phyloP scores from a whole-genome alignment of 1,284 basidiomycete species.

The Ustilago tritici region DNA sequence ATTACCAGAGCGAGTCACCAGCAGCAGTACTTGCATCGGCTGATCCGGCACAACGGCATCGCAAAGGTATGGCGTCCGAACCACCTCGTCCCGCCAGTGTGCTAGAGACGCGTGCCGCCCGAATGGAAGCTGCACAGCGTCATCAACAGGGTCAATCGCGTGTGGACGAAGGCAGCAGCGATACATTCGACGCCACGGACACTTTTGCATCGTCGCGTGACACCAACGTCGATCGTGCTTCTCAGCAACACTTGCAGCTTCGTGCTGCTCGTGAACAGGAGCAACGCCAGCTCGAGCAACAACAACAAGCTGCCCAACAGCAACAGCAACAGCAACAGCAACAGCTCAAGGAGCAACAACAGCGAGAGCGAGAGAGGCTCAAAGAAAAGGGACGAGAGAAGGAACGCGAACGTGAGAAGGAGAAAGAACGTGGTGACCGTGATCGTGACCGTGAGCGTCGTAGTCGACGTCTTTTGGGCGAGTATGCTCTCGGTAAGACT shows the following conservation, averaged over 20 bases:
- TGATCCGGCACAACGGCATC: constrained; percentile 33
- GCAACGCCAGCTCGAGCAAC: constrained; percentile 19
- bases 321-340: constrained; percentile 23
- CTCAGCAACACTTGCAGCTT: constrained; percentile 36
- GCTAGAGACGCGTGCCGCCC: constrained; percentile 44
- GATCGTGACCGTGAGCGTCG: constrained; percentile 55
- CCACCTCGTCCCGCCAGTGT: constrained; percentile 56
- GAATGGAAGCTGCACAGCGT: constrained; percentile 40
- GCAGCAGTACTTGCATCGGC: constrained; percentile 18
- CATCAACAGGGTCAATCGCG: constrained; percentile 35
- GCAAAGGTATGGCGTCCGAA: constrained; percentile 42
- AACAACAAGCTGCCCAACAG: constrained; percentile 8
- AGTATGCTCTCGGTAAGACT: constrained; percentile 96
- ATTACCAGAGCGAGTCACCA: constrained; percentile 30
- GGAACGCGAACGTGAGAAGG: constrained; percentile 41
- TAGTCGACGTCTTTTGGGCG: constrained; percentile 75
- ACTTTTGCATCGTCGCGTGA: constrained; percentile 42
- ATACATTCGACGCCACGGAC: constrained; percentile 40
- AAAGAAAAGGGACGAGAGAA: constrained; percentile 14
- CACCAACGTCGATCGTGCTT: constrained; percentile 41
- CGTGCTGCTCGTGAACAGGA: constrained; percentile 33
- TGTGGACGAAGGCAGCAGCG: constrained; percentile 39
- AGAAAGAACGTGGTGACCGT: constrained; percentile 45
- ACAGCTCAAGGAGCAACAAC: constrained; percentile 29
- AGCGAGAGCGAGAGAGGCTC: constrained; percentile 25